Evolutionary conservation across 768 basidiomycete species (phyloP).

Genomic region (Termitomyces sp.): DNA sequence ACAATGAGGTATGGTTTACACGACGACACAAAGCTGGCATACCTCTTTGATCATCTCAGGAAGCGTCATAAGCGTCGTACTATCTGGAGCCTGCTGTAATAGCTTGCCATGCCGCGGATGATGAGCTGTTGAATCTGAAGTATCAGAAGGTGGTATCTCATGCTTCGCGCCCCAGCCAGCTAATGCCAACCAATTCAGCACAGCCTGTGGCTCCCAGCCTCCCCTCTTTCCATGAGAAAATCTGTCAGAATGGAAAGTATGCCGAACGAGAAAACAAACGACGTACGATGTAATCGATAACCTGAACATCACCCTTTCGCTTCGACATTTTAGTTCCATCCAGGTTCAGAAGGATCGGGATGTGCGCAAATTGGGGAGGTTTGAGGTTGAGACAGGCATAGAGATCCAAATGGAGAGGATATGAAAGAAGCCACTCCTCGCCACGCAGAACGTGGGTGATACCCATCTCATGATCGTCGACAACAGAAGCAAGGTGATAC

Average conservation of each 20-base stretch:
- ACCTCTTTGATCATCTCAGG: conserved; percentile 68
- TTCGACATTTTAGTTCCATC: conserved; percentile 97
- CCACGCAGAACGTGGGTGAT: conserved; percentile 95
- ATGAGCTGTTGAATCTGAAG: conserved; percentile 21
- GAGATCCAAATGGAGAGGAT: conserved; percentile 87
- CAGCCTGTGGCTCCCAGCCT: conserved; percentile 88
- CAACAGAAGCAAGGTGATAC: conserved; percentile 94
- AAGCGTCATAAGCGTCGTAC: conserved; percentile 59
- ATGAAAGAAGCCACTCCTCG: conserved; percentile 97
- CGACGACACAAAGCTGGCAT: background rate
- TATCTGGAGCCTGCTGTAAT: conserved; percentile 53
- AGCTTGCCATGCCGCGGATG: conserved; percentile 17
- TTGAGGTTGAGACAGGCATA: conserved; percentile 74
- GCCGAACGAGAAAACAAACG: background rate
- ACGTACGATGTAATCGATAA: conserved; percentile 81
- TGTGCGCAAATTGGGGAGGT: conserved; percentile 84
- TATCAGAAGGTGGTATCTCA: conserved; percentile 21
- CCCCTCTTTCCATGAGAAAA: conserved; percentile 46
- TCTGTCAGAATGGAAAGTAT: background rate
- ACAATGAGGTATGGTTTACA: background rate
- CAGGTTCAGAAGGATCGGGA: conserved; percentile 85
- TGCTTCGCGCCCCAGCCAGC: conserved; percentile 86
- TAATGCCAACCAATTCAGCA: conserved; percentile 91
- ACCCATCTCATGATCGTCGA: conserved; percentile 95
- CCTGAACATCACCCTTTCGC: conserved; percentile 84